Evolutionary conservation across 1,284 basidiomycete species (phyloP), one percentile per base, ranked within the genome.

Genomic region (Rhodotorula sp.): DNA sequence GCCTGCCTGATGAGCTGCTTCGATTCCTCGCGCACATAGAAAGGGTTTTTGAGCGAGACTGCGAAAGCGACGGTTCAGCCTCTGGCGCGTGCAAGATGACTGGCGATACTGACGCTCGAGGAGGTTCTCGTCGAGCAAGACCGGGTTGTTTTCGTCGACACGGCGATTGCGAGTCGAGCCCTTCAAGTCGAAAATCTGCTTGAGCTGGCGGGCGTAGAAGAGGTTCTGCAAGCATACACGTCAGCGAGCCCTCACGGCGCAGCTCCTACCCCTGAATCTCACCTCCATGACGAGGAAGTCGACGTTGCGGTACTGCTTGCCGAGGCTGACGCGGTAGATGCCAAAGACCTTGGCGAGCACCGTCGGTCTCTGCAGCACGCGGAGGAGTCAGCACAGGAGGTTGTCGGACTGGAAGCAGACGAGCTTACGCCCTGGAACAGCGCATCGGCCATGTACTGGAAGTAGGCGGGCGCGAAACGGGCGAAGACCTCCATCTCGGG

Each of bases 281-380:
- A 68, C 73, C 81, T 99, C 82, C 92, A 98, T 98, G 64, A 99
- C 92, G 54, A 98, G 83, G 34, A 98, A 84, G 78, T 98, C 97
- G 89, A 98, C 93, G 48, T 69, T 69, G 77, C 94, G 88, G 30
- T 91, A 90, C 13, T 88, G 86, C 79, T 91, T 91, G 13, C 89
- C 85, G 82, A 94, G 94, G 2, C 92, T 93, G 71, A 99, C 86
- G 77, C 97, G 94, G 82, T 92, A 99, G 78, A 94, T 95, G 1
- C 96, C 96, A 75, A 98, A 97, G 66, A 98, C 90, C 83, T 99
- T 99, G 48, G 95, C 95, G 28, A 99, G 84, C 0, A 97, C 85
- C 1, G 94, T 97, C 1, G 94, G 94, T 20, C 93, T 89, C 88
- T 95, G 68, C 10, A 16, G 1, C 20, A 9, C 0, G 37, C 20